Evolutionary conservation across 768 basidiomycete genomes (phyloP).

Genomic region (Astraeus odoratus): DNA sequence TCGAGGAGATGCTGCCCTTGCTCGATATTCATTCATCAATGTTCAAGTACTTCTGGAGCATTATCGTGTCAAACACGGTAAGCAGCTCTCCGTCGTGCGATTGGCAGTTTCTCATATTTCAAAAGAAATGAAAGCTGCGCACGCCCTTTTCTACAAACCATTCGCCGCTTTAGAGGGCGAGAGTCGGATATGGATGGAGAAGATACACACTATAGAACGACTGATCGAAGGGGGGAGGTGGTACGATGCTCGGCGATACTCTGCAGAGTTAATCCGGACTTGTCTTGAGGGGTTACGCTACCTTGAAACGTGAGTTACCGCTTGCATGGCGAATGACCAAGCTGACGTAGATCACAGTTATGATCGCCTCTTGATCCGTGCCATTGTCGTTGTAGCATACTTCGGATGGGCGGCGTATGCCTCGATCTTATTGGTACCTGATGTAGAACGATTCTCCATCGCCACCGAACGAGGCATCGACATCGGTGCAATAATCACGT

Average conservation of each 20-base stretch:
- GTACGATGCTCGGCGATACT: slow-evolving; percentile 41
- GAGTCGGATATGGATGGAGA: slow-evolving; percentile 24
- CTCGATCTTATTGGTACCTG: slow-evolving; percentile 49
- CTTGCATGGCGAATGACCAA: neutral
- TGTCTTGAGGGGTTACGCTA: slow-evolving; percentile 64
- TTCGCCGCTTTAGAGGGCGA: slow-evolving; percentile 42
- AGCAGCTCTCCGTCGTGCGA: slow-evolving; percentile 8
- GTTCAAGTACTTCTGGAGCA: slow-evolving; percentile 70
- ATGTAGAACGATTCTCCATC: slow-evolving; percentile 19
- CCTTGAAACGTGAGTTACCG: slow-evolving; percentile 52
- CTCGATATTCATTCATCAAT: slow-evolving; percentile 55
- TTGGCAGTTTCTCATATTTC: slow-evolving; percentile 3
- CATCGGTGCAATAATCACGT: slow-evolving; percentile 21
- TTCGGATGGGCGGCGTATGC: slow-evolving; percentile 71
- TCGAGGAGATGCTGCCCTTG: slow-evolving; percentile 43
- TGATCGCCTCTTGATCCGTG: slow-evolving; percentile 65
- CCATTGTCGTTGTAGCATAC: slow-evolving; percentile 67
- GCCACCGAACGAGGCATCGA: slow-evolving; percentile 9
- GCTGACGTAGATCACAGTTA: slow-evolving; percentile 37
- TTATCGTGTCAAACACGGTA: slow-evolving; percentile 72
- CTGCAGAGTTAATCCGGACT: slow-evolving; percentile 44
- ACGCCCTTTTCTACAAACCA: slow-evolving; percentile 57
- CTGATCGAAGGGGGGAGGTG: slow-evolving; percentile 39
- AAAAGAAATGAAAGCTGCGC: slow-evolving; percentile 54
- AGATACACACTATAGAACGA: slow-evolving; percentile 37